Base-by-base conservation (phyloP, 345 rosid genomes). In the Triadica sebifera region DNA sequence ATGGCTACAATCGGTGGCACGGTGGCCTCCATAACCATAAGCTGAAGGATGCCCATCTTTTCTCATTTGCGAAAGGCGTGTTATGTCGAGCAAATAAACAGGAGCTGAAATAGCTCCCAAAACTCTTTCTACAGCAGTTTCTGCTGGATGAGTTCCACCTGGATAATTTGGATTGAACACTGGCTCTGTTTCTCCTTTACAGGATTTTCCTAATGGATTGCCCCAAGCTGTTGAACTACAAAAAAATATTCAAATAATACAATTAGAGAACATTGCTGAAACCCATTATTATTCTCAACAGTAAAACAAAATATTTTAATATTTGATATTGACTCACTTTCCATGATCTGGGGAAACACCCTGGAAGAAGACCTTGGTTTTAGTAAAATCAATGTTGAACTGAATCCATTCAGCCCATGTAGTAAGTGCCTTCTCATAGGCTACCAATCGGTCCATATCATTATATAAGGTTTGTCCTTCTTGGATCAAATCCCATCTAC, bases 281-380 rank as follows among this genome's bases (percentile, higher is more conserved):
- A 60, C 17, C 39, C 87, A 4, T 22, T 71, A 76, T 85, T 75
- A 63, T 93, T 90, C 55, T 3, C 10, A 17, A 43, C 8, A 41
- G 9, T 43, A 20, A 19, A 43, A n/a, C 12, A 43, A 63, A 16
- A 11, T 41, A 46, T 49, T 3, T 67, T 22, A 29, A 66, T 47
- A 12, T 49, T 67, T 20, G 10, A 13, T 50, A 25, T 56, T 16
- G 6, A 38, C 83, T 84, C 73, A 89, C 91, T 56, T 49, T n/a
- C 13, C n/a, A 45, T 90, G 94, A 66, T 88, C 90, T 1, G 96
- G 96, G 3, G 75, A 77, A 56, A 77, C 70, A 29, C 79, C 75
- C 52, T 70, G 79, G 64, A 77, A 64, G 64, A 77, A 70, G 65
- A 77, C 71, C 22, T 41, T 70, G 20, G 79, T 70, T 56, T 65